Percentiles rank a stretch among this genome's conserved stretches.
Evolutionary conservation across 2,329 filamentous ascomycete species (phyloP).

Genomic region (Colletotrichum spaethianum): DNA sequence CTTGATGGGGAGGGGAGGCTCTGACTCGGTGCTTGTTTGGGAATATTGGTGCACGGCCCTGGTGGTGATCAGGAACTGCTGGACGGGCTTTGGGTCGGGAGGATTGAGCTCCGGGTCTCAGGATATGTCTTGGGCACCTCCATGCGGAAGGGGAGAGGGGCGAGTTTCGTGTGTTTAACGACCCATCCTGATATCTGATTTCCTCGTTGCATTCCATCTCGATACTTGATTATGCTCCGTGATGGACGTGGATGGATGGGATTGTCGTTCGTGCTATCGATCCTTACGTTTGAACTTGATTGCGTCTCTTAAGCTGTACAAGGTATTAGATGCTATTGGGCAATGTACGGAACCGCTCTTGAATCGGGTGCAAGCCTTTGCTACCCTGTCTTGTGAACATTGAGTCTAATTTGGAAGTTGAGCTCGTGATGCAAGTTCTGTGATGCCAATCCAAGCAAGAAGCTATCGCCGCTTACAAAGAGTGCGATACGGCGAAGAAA

Average conservation of each 20-base stretch:
- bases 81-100: slow-evolving; percentile 22
- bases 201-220: not conserved
- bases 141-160: not conserved
- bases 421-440: not conserved
- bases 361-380: not conserved
- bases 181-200: not conserved
- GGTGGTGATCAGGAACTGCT: slow-evolving; percentile 26
- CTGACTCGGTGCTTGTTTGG: slow-evolving; percentile 37
- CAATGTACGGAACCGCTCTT: not conserved
- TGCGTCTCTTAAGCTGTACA: not conserved
- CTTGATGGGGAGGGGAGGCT: not conserved
- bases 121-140: slow-evolving; percentile 29
- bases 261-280: not conserved
- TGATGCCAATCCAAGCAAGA: not conserved
- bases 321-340: not conserved
- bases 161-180: slow-evolving; percentile 1
- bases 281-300: not conserved
- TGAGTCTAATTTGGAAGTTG: not conserved
- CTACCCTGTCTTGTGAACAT: too few relatives aligned
- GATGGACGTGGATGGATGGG: not conserved
- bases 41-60: slow-evolving; percentile 25
- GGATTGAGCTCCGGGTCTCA: slow-evolving; percentile 38
- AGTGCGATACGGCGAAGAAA: rapidly evolving
- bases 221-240: slow-evolving; percentile 2
- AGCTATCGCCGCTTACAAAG: not conserved